Evolutionary conservation across 1,139 yeast genomes (phyloP).

Genomic region (Geotrichum reessii): DNA sequence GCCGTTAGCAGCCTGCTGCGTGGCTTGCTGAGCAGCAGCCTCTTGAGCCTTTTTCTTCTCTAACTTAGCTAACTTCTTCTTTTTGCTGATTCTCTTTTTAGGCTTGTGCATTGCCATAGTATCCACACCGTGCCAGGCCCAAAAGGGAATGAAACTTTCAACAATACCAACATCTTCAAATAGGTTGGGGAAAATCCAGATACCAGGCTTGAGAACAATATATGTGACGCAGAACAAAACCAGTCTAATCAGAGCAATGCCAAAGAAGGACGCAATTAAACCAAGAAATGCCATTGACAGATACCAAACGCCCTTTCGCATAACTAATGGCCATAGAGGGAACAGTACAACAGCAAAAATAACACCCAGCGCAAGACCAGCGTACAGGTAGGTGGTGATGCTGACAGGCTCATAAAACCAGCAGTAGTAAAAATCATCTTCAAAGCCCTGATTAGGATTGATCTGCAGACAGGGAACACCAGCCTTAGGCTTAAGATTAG

Average conservation of each 20-base stretch:
- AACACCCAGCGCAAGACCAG: conserved; percentile 58
- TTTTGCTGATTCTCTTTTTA: conserved; percentile 27
- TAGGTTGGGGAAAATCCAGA: conserved; percentile 94
- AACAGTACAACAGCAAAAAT: conserved; percentile 76
- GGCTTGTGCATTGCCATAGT: conserved; percentile 31
- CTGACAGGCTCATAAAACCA: conserved; percentile 85
- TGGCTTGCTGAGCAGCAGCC: conserved; percentile 9
- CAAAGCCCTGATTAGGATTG: conserved; percentile 61
- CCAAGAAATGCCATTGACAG: conserved; percentile 73
- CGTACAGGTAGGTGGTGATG: conserved; percentile 54
- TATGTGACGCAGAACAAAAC: conserved; percentile 62
- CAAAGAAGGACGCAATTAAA: conserved; percentile 69
- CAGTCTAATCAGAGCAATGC: conserved; percentile 71
- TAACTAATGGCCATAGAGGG: conserved; percentile 92
- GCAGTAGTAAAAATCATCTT: conserved; percentile 73
- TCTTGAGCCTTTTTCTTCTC: conserved; percentile 18
- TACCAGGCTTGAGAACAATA: conserved; percentile 57
- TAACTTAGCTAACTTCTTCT: conserved; percentile 20
- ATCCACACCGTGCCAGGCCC: conserved; percentile 66
- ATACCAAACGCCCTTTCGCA: conserved; percentile 92
- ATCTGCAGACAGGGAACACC: conserved; percentile 69
- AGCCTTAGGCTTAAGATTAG: conserved; percentile 60
- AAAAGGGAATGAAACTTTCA: conserved; percentile 84
- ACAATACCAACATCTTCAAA: conserved; percentile 93
- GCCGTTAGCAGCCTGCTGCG: conserved; percentile 10